Evolutionary conservation across 306 rosid species (phyloP).

Genomic region (Benincasa hispida): DNA sequence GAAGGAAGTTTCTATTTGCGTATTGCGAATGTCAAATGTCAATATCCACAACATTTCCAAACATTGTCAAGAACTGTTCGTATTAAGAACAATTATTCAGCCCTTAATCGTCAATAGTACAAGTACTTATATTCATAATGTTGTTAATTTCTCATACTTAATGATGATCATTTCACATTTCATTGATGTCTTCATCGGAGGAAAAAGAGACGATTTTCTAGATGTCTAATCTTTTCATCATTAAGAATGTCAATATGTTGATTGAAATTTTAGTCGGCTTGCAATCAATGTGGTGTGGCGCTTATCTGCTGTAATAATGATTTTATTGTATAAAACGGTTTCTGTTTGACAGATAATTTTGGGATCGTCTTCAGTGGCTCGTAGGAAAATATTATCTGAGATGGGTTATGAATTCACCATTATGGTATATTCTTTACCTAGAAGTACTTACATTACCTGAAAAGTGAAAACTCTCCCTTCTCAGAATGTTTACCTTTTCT

Average conservation of each 20-base stretch:
- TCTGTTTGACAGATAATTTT: constrained; percentile 11
- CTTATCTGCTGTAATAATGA: background rate
- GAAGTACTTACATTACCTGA: background rate
- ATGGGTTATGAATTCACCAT: constrained; percentile 17
- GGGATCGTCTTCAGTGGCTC: constrained; percentile 15
- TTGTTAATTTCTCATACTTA: background rate
- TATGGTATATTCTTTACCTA: constrained; percentile 13
- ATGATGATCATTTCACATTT: background rate
- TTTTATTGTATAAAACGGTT: background rate
- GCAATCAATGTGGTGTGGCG: background rate
- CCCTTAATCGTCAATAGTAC: background rate
- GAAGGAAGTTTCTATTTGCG: background rate
- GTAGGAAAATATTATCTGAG: constrained; percentile 14
- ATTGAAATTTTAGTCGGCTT: background rate
- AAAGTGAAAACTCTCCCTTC: background rate
- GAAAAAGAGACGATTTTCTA: background rate
- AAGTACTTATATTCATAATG: background rate
- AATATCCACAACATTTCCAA: background rate
- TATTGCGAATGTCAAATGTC: background rate
- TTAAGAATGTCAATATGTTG: background rate
- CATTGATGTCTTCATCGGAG: background rate
- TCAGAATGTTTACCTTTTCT: background rate
- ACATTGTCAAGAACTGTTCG: background rate
- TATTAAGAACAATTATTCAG: background rate
- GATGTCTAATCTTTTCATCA: background rate